These are phyloP conservation scores for Aspergillus ibericus DNA, from an alignment of 2,329 filamentous ascomycete species.

Conservation along the genomic window DNA sequence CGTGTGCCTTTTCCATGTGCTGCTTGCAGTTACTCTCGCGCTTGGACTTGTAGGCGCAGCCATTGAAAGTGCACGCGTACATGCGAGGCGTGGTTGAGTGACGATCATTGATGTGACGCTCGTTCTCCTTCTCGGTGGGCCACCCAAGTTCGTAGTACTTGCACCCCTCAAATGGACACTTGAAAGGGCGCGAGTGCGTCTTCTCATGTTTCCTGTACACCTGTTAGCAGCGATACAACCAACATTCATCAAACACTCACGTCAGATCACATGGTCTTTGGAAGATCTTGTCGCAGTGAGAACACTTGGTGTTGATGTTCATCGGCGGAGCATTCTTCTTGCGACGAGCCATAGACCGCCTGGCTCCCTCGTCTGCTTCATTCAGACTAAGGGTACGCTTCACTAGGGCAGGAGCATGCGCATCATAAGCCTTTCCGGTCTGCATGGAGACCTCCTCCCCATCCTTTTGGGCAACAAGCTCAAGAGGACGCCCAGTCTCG, in stretches of 20 bases:
- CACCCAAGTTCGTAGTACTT: conserved; percentile 89
- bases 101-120: conserved; percentile 94
- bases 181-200: conserved; percentile 94
- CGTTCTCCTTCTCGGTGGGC: conserved; percentile 97
- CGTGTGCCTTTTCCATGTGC: conserved; percentile 97
- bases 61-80: conserved; percentile 78
- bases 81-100: conserved; percentile 78
- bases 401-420: conserved; percentile 39
- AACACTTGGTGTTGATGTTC: conserved; percentile 78
- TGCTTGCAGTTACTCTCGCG: conserved; percentile 96
- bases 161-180: conserved; percentile 79
- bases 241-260: conserved; percentile 26
- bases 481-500: conserved; percentile 77
- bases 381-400: conserved; percentile 57
- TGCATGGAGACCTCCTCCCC: conserved; percentile 77
- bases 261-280: conserved; percentile 96
- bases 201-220: conserved; percentile 80
- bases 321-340: conserved; percentile 90
- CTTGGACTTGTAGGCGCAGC: conserved; percentile 92
- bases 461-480: conserved; percentile 79
- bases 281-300: conserved; percentile 87
- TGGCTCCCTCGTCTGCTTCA: conserved; percentile 74
- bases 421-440: conserved; percentile 64
- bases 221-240: conserved; percentile 9
- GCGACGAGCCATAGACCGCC: conserved; percentile 90